Percentiles rank a stretch among this genome's conserved stretches.
phyloP scores from a whole-genome alignment of 2,329 filamentous ascomycete species.

The Magnaporthiopsis incrustans region DNA sequence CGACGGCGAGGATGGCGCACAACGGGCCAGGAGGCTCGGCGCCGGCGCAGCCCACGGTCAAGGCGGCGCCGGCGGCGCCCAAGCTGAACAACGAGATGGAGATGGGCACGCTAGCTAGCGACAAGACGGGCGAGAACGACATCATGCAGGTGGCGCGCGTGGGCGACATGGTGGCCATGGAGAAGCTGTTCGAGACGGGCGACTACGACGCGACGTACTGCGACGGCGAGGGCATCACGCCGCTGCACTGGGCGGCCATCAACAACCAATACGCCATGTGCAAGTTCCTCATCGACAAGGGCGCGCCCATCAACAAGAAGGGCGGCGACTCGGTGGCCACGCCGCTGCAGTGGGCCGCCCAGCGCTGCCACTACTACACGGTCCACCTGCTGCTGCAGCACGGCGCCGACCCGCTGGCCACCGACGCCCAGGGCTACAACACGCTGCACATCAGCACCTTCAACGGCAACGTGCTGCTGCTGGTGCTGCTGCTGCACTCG shows the following conservation, averaged over 20 bases:
- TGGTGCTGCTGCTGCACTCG: conserved; percentile 86
- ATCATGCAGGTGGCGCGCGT: conserved; percentile 92
- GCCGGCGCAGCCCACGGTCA: conserved; percentile 45
- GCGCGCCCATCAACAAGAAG: conserved; percentile 88
- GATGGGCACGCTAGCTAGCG: conserved; percentile 38
- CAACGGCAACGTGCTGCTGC: conserved; percentile 86
- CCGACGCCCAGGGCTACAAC: conserved; percentile 95
- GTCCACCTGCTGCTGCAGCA: conserved; percentile 86
- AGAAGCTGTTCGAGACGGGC: conserved; percentile 78
- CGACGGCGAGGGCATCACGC: conserved; percentile 91
- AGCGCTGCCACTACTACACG: conserved; percentile 93
- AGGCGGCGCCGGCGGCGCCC: conserved; percentile 43
- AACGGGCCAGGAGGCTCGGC: conserved; percentile 24
- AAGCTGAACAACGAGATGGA: conserved; percentile 50
- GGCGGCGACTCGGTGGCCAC: conserved; percentile 94
- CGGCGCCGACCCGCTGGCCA: conserved; percentile 86
- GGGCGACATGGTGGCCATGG: conserved; percentile 79
- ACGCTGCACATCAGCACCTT: conserved; percentile 95
- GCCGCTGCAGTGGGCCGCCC: conserved; percentile 92
- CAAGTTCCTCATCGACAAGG: conserved; percentile 78
- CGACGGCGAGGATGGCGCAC: conserved; percentile 30
- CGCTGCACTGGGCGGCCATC: conserved; percentile 96
- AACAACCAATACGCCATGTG: conserved; percentile 98
- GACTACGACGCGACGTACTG: conserved; percentile 75
- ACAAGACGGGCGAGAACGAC: conserved; percentile 54